A percentile compares a stretch with the other conserved stretches of the same genome.
phyloP scores from a whole-genome alignment of 148 eudicot genomes.

The Arbutus unedo region DNA sequence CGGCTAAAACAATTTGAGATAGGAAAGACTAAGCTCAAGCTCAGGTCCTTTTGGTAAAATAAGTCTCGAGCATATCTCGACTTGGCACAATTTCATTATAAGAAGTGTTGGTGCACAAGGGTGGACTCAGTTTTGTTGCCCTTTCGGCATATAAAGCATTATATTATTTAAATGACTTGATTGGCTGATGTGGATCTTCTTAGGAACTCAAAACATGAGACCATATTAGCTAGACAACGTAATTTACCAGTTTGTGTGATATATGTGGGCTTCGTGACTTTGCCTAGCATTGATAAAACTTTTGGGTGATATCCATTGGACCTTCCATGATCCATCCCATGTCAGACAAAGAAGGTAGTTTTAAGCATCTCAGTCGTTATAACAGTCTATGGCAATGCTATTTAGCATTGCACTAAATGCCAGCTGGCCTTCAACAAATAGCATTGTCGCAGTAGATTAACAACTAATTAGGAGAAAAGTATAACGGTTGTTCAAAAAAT shows the following conservation, averaged over 20 bases:
- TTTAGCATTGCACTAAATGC: background rate
- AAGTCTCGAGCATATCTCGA: background rate
- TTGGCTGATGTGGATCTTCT: background rate
- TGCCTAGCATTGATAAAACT: background rate
- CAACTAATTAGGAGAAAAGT: background rate
- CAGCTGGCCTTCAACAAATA: background rate
- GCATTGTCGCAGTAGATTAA: background rate
- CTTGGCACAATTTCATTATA: background rate
- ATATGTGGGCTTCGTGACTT: background rate
- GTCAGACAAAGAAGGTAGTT: background rate
- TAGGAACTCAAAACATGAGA: background rate
- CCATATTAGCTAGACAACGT: background rate
- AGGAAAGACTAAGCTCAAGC: background rate
- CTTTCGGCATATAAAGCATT: background rate
- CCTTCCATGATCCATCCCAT: background rate
- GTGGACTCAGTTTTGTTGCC: background rate
- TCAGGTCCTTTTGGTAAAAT: background rate
- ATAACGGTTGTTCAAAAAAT: background rate
- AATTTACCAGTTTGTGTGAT: background rate
- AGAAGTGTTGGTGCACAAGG: background rate
- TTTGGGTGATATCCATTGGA: background rate
- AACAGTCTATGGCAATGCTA: background rate
- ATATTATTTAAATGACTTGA: background rate
- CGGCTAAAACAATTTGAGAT: too few species aligned
- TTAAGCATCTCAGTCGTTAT: background rate